Conservation (phyloP, 768 basidiomycete genomes). For the Leccinellum albellum region DNA sequence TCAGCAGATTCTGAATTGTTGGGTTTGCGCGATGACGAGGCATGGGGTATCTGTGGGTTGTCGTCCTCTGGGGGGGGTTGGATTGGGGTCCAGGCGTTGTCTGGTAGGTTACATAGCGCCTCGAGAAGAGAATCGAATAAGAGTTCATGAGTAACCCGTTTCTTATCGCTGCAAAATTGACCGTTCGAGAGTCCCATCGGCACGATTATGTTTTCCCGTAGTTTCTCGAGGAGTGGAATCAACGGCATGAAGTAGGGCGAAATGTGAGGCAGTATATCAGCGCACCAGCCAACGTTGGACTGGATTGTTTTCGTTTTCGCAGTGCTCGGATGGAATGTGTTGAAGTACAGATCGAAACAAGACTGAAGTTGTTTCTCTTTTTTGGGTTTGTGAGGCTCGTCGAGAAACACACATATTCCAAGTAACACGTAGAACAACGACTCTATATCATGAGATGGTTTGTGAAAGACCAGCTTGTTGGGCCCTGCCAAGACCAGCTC, state of each 20-base stretch:
- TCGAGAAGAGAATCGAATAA: not conserved
- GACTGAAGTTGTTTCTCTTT: not conserved
- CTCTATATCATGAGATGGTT: not conserved
- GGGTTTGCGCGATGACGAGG: not conserved
- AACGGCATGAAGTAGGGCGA: not conserved
- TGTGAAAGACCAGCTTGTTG: not conserved
- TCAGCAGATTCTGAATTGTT: not conserved
- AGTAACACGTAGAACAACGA: not conserved
- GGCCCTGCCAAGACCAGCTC: not conserved
- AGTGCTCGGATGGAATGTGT: not conserved
- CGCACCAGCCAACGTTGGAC: too few relatives aligned
- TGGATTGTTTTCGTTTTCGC: too few relatives aligned
- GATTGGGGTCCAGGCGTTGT: not conserved
- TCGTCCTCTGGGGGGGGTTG: not conserved
- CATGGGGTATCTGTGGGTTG: not conserved
- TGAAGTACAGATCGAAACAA: not conserved
- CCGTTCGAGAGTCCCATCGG: not conserved
- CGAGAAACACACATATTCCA: not conserved
- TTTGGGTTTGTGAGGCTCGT: not conserved
- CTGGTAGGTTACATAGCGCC: not conserved
- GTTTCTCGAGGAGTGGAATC: not conserved
- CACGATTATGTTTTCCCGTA: not conserved
- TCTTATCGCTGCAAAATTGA: not conserved
- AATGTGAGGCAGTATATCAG: not conserved
- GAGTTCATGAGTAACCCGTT: not conserved